Conservation (phyloP, 495 filamentous ascomycete species). For the Penicillium simplicissimum region DNA sequence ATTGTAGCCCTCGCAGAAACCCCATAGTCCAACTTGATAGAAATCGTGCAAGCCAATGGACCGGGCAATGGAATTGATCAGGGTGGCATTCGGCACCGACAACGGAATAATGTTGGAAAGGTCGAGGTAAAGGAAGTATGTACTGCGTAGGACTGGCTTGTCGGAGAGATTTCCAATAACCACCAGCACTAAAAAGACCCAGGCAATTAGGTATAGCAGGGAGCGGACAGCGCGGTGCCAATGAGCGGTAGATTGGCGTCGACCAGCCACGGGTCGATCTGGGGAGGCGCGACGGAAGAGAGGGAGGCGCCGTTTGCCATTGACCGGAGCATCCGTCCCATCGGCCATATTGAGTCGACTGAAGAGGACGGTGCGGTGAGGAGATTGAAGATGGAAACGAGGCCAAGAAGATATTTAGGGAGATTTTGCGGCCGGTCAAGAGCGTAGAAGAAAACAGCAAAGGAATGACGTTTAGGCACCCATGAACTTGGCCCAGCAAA, state of each 20-base stretch:
- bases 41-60: conserved; percentile 89
- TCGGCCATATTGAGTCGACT: conserved; percentile 15
- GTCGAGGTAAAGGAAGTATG: conserved; percentile 83
- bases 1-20: conserved; percentile 82
- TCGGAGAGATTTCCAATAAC: conserved; percentile 69
- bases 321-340: conserved; percentile 14
- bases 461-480: conserved; percentile 13
- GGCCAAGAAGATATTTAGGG: neutral
- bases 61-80: conserved; percentile 89
- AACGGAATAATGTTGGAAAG: conserved; percentile 80
- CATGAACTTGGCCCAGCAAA: neutral
- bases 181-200: conserved; percentile 77
- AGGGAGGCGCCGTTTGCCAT: conserved; percentile 29
- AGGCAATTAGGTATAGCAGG: conserved; percentile 68
- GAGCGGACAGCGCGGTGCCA: conserved; percentile 57
- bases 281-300: conserved; percentile 32
- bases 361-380: conserved; percentile 9
- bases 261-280: conserved; percentile 27
- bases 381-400: conserved; percentile 7
- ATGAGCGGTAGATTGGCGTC: conserved; percentile 34
- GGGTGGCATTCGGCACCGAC: conserved; percentile 67
- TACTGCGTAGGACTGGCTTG: conserved; percentile 58
- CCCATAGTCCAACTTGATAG: conserved; percentile 90
- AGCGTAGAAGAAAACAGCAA: neutral
- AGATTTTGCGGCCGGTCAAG: no score